Evolutionary conservation across 2,329 filamentous ascomycete species (phyloP), one percentile per base, ranked within the genome.

Genomic region (Aspergillus unguis): DNA sequence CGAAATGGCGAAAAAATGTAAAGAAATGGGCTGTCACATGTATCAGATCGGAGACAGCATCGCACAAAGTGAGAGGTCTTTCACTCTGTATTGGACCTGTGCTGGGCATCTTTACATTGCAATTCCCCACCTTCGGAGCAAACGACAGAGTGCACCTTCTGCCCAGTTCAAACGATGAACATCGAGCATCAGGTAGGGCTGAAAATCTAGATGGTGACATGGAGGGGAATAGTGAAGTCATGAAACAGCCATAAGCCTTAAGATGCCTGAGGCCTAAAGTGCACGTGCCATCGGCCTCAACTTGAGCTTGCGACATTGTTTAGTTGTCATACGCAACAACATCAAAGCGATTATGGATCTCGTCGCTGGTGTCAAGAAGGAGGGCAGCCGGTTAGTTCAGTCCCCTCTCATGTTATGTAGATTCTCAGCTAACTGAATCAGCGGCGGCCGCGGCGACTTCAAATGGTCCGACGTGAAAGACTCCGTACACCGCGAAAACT

Each of bases 401-500:
- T 7, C 35, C 1, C 4, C 6, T 48, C 10, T 45, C 6, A 31
- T 8, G 36, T 2, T 11, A 6, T 31, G 37, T 9, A 3, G 29
- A 5, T 50, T 23, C 27, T 33, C 44, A 53, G 38, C 53, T 58
- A 55, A 61, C 38, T 45, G 10, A 38, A 51, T 35, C 56, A 82
- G 94, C 61, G 94, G 94, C 66, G 94, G 94, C 55, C 81, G 80
- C 68, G 88, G 88, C 72, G 91, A 96, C 72, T 99, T 99, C 77
- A 92, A 86, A 75, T 97, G 94, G 94, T 88, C 92, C 60, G 91
- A 96, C 62, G 92, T 99, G 67, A 87, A 92, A 69, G 85, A 80
- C 59, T 95, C 91, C 45, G 77, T 82, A 25, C 92, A 96, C 66
- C 91, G 94, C 71, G 92, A 99, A 72, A 96, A 86, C 69, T 87